A percentile compares a stretch with the other conserved stretches of the same genome.
These are phyloP conservation scores for Nyctanthes arbortristis DNA, from an alignment of 257 asterid species.

Conservation along the genomic window DNA sequence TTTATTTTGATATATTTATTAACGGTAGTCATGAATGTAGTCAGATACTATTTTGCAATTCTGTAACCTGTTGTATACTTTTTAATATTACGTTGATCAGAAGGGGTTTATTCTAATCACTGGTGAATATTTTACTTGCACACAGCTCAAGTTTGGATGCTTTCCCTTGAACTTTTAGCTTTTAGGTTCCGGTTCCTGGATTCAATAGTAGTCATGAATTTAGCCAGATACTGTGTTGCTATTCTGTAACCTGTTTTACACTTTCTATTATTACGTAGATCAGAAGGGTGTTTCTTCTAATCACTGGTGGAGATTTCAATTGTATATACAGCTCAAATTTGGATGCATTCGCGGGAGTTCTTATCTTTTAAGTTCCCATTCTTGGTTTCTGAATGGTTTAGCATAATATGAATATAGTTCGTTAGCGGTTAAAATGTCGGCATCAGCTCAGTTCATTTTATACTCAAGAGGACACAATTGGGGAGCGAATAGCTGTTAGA, in stretches of 20 bases:
- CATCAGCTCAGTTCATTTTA: constrained; percentile 9
- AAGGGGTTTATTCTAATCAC: constrained; percentile 3
- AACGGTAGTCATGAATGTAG: neutral
- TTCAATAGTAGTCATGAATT: too few relatives aligned
- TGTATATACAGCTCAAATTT: constrained; percentile 1
- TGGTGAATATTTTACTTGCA: constrained; percentile 1
- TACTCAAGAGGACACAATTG: constrained; percentile 7
- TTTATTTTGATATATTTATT: neutral
- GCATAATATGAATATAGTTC: constrained; percentile 8
- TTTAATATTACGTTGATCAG: constrained; percentile 19
- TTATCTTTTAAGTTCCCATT: constrained; percentile 2
- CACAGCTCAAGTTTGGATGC: constrained; percentile 8
- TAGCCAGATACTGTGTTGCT: too few relatives aligned
- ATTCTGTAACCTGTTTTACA: too few relatives aligned
- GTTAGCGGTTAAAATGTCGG: constrained; percentile 15
- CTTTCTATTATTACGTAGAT: too few relatives aligned
- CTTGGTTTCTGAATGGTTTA: constrained; percentile 17
- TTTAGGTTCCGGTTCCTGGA: too few relatives aligned
- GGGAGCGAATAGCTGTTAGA: constrained; percentile 8
- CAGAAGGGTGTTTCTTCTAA: constrained; percentile 6
- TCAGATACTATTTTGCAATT: constrained; percentile 12
- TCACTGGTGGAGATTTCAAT: constrained; percentile 3
- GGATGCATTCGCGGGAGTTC: constrained; percentile 6
- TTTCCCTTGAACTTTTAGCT: neutral
- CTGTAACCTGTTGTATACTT: constrained; percentile 6